A percentile compares a stretch with the other conserved stretches of the same genome.
phyloP scores from a whole-genome alignment of 2,329 filamentous ascomycete species.

The Cladosporium cucumerinum region DNA sequence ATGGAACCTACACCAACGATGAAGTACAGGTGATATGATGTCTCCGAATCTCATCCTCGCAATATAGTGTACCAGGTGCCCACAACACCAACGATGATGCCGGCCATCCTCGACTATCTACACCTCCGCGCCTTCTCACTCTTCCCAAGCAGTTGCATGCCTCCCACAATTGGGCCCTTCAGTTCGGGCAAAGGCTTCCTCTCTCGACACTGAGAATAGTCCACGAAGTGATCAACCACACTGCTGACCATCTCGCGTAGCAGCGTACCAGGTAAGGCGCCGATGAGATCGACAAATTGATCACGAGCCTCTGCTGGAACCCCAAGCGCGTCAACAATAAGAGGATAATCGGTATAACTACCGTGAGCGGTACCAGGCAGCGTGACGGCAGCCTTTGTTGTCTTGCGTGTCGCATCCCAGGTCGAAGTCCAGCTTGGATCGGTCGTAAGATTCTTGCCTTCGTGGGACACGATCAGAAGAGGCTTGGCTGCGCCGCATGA shows the following conservation, averaged over 20 bases:
- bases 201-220: neutral
- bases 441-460: slow-evolving; percentile 8
- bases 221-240: neutral
- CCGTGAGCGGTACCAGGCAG: slow-evolving; percentile 12
- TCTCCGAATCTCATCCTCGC: neutral
- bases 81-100: neutral
- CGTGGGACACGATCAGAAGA: slow-evolving; percentile 12
- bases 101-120: neutral
- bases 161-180: neutral
- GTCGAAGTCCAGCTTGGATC: slow-evolving; percentile 10
- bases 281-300: slow-evolving; percentile 47
- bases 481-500: slow-evolving; percentile 13
- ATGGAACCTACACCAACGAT: neutral
- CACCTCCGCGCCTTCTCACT: neutral
- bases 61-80: neutral
- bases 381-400: slow-evolving; percentile 13
- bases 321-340: slow-evolving; percentile 16
- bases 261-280: slow-evolving; percentile 73
- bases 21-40: neutral
- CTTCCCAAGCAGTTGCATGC: neutral
- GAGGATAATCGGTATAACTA: slow-evolving; percentile 19
- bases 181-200: neutral
- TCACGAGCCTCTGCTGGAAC: slow-evolving; percentile 8
- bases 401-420: slow-evolving; percentile 8
- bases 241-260: slow-evolving; percentile 65